A percentile compares a stretch with the other conserved stretches of the same genome.
Evolutionary conservation across 192 early-diverging fungal genomes (phyloP).

Genomic region (Spinellus fusiger): DNA sequence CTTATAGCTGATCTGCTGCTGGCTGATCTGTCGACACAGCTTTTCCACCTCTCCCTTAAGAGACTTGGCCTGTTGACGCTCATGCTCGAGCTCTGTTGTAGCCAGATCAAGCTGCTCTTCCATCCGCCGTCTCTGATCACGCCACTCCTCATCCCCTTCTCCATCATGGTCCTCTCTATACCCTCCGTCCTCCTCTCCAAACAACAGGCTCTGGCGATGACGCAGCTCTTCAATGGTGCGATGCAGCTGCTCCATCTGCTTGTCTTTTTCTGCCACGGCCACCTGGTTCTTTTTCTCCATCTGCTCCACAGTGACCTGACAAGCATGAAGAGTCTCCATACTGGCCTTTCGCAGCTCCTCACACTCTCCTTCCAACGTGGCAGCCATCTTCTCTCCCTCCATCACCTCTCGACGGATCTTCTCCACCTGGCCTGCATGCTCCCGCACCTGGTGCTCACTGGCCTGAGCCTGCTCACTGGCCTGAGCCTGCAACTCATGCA

Average conservation of each 20-base stretch:
- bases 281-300: conserved; percentile 26
- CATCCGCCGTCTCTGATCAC: conserved; percentile 7
- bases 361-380: conserved; percentile 28
- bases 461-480: neutral
- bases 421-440: conserved; percentile 25
- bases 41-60: neutral
- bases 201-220: neutral
- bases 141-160: neutral
- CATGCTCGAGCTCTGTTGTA: conserved; percentile 5
- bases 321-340: conserved; percentile 36
- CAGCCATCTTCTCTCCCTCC: conserved; percentile 7
- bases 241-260: conserved; percentile 21
- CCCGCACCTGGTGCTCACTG: neutral
- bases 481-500: conserved; percentile 9
- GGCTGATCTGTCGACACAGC: neutral
- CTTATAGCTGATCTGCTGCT: neutral
- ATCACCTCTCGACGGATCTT: conserved; percentile 11
- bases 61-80: neutral
- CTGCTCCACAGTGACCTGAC: conserved; percentile 31
- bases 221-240: neutral
- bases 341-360: conserved; percentile 33
- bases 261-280: conserved; percentile 20
- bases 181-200: conserved; percentile 2
- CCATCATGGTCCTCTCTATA: neutral
- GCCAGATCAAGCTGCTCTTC: conserved; percentile 29